Evolutionary conservation across 2,329 filamentous ascomycete genomes (phyloP).

Genomic region (Metarhizium rileyi): DNA sequence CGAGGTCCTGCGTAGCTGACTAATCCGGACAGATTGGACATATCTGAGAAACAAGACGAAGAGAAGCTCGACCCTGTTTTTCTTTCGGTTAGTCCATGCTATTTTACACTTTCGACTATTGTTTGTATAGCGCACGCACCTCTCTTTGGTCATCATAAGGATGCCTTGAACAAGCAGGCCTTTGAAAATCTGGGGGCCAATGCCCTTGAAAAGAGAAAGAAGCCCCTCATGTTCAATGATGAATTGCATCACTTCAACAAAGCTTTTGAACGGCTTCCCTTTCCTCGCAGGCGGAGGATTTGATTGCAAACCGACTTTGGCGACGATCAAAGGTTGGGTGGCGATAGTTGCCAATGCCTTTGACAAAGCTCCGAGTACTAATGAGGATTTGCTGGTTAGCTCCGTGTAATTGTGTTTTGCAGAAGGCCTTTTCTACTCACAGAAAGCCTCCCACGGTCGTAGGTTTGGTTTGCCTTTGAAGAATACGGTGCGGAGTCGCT

Average conservation of each 20-base stretch:
- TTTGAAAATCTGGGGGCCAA: constrained; percentile 87
- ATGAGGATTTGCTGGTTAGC: background rate
- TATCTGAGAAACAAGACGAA: constrained; percentile 84
- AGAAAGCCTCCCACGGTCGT: constrained; percentile 78
- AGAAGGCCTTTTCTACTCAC: constrained; percentile 45
- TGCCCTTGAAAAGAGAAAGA: constrained; percentile 88
- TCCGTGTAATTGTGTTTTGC: background rate
- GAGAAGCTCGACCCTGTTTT: constrained; percentile 66
- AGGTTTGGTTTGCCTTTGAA: constrained; percentile 70
- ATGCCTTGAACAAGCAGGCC: constrained; percentile 89
- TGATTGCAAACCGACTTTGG: constrained; percentile 93
- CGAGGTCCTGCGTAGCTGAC: constrained; percentile 59
- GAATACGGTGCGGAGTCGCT: constrained; percentile 67
- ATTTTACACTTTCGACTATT: background rate
- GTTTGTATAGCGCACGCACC: constrained; percentile 39
- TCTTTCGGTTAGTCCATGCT: constrained; percentile 11
- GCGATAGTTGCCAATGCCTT: constrained; percentile 85
- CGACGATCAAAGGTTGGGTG: constrained; percentile 93
- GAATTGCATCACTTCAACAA: constrained; percentile 89
- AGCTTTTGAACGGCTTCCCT: constrained; percentile 88
- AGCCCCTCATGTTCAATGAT: constrained; percentile 82
- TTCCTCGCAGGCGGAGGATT: constrained; percentile 75
- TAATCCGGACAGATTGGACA: constrained; percentile 57
- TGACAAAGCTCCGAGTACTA: constrained; percentile 84
- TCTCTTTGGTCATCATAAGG: constrained; percentile 98